These are phyloP conservation scores for Phytophthora litchii DNA, from an alignment of 352 stramenopile genomes.

Conservation along the genomic window DNA sequence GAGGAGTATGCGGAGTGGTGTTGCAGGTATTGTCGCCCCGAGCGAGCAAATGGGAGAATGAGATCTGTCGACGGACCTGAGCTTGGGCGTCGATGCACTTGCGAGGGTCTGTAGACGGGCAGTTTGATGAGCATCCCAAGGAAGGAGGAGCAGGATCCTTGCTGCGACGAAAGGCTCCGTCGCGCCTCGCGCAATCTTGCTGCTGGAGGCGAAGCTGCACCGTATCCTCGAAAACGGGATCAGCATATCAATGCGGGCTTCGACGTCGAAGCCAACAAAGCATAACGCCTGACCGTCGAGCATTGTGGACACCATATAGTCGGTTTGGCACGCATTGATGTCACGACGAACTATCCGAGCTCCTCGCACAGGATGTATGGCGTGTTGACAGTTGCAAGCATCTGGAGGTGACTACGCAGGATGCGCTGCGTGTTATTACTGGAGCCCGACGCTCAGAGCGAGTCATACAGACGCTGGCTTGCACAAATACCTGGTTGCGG, in stretches of 20 bases:
- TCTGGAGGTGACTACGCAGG: slow-evolving; percentile 4
- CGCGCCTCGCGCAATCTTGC: slow-evolving; percentile 32
- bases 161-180: slow-evolving; percentile 26
- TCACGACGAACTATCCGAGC: slow-evolving; percentile 8
- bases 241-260: slow-evolving; percentile 21
- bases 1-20: not conserved
- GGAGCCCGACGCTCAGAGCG: not conserved
- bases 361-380: slow-evolving; percentile 32
- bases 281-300: slow-evolving; percentile 20
- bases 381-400: not conserved
- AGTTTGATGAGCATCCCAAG: slow-evolving; percentile 12
- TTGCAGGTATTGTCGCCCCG: slow-evolving; percentile 34
- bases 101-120: slow-evolving; percentile 35
- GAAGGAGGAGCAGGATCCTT: slow-evolving; percentile 31
- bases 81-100: slow-evolving; percentile 2
- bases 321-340: slow-evolving; percentile 24
- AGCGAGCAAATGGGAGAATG: slow-evolving; percentile 41
- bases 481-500: slow-evolving; percentile 15
- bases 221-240: slow-evolving; percentile 20
- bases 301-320: slow-evolving; percentile 41
- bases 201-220: slow-evolving; percentile 23
- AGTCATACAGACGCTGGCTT: slow-evolving; percentile 10
- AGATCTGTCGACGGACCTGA: slow-evolving; percentile 26
- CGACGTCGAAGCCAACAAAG: slow-evolving; percentile 13
- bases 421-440: slow-evolving; percentile 15